Base-by-base conservation (phyloP, 2,329 filamentous ascomycete genomes). In the Paecilomyces niveus region DNA sequence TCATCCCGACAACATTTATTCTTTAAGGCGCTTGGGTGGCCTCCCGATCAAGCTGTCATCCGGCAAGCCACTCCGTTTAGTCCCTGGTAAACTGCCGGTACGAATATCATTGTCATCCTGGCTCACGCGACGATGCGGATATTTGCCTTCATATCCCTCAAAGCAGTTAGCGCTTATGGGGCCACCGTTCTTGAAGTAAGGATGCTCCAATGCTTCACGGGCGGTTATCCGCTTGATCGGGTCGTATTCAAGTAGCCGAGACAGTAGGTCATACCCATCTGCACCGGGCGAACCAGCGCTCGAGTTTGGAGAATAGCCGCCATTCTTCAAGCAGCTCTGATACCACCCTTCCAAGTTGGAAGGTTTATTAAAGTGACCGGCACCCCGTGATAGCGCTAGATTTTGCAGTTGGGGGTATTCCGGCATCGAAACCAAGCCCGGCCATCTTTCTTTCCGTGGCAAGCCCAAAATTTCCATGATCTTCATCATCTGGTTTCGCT, bases 401-500 rank as follows among this genome's bases (percentile, higher is more conserved):
- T 80, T 77, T 32, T 80, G 78, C 3, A 96, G 80, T 64, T 94
- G 89, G 39, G 76, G 77, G 68, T 89, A 96, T 75, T 99, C 94
- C 0, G 91, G 92, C 89, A 96, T 96, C 45, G 87, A 84, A 1
- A 85, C 80, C 1, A 99, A 78, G 29, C 93, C 81, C 0, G 92
- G 90, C 94, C 94, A 99, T 26, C 86, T 85, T 54, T 96, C 90
- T 68, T 93, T 93, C 6, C 85, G 90, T 0, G 94, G 94, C 64
- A 96, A 78, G 31, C 94, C 94, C 79, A 99, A 88, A 62, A 99
- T 92, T 70, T 99, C 94, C 39, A 96, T 90, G 66, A 99, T 99
- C 76, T 96, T 97, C 70, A 94, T 91, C 93, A 99, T 97, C 77
- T 99, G 94, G 68, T 97, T 97, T 13, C 92, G 85, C 74, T 99